Conservation (phyloP, 352 stramenopile species). For the Pythium phragmiticola region DNA sequence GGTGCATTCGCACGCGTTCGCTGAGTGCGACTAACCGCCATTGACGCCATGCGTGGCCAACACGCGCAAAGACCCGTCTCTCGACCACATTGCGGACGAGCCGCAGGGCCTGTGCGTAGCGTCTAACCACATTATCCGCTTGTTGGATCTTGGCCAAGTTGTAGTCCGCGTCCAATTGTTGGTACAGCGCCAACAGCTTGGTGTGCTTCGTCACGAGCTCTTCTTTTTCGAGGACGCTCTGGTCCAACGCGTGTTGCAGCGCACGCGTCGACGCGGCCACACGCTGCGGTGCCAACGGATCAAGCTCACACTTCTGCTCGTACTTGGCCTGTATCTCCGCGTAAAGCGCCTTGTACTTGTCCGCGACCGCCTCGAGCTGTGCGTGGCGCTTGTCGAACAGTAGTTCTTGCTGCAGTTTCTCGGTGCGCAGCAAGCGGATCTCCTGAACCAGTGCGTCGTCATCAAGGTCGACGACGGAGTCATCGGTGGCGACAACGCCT, state of each 20-base stretch:
- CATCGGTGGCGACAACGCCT: background rate
- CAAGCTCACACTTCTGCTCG: conserved; percentile 47
- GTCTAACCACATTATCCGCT: conserved; percentile 24
- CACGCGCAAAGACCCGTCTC: conserved; percentile 33
- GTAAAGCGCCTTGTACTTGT: conserved; percentile 33
- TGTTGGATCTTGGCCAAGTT: conserved; percentile 28
- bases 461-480: conserved; percentile 21
- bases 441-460: conserved; percentile 33
- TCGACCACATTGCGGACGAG: conserved; percentile 31
- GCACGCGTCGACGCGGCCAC: conserved; percentile 48
- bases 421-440: conserved; percentile 44
- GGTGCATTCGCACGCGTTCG: conserved; percentile 13
- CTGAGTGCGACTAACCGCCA: conserved; percentile 27
- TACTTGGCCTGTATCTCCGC: conserved; percentile 50
- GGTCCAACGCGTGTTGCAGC: conserved; percentile 59
- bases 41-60: conserved; percentile 40
- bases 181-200: conserved; percentile 38
- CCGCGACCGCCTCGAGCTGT: conserved; percentile 35
- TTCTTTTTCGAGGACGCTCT: conserved; percentile 63
- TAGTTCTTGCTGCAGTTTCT: conserved; percentile 46
- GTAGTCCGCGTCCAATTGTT: conserved; percentile 34
- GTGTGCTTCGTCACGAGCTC: conserved; percentile 46
- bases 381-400: conserved; percentile 33
- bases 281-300: conserved; percentile 52
- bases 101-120: conserved; percentile 21